A percentile compares a stretch with the other conserved stretches of the same genome.
Conservation (phyloP, 257 asterid genomes). For the Anisodus tanguticus region DNA sequence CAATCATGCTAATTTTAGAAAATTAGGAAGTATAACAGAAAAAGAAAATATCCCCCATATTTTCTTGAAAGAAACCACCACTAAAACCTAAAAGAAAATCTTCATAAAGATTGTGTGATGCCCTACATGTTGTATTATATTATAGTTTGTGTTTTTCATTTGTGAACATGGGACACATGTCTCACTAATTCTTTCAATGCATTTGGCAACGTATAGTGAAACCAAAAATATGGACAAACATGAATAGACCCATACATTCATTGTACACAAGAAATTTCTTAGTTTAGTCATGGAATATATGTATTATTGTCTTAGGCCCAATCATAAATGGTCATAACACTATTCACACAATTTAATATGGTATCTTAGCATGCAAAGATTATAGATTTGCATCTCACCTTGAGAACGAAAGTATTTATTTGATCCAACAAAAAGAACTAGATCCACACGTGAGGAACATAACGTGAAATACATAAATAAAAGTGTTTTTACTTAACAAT, state of each 20-base stretch:
- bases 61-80: not conserved
- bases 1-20: slow-evolving; percentile 6
- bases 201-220: not conserved
- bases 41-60: not conserved
- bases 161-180: slow-evolving; percentile 14
- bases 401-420: not conserved
- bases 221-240: not conserved
- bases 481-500: too few species aligned
- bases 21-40: not conserved
- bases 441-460: not conserved
- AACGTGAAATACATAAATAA: not conserved
- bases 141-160: not conserved
- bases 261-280: not conserved
- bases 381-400: not conserved
- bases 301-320: not conserved
- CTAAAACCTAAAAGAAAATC: slow-evolving; percentile 23
- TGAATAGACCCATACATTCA: slow-evolving; percentile 19
- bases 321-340: not conserved
- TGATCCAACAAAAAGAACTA: not conserved
- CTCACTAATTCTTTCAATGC: not conserved
- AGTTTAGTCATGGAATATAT: not conserved
- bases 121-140: slow-evolving; percentile 2
- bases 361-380: not conserved
- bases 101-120: slow-evolving; percentile 20
- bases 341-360: not conserved